Evolutionary conservation across 495 filamentous ascomycete species (phyloP).

Genomic region (Articulospora tetracladia): DNA sequence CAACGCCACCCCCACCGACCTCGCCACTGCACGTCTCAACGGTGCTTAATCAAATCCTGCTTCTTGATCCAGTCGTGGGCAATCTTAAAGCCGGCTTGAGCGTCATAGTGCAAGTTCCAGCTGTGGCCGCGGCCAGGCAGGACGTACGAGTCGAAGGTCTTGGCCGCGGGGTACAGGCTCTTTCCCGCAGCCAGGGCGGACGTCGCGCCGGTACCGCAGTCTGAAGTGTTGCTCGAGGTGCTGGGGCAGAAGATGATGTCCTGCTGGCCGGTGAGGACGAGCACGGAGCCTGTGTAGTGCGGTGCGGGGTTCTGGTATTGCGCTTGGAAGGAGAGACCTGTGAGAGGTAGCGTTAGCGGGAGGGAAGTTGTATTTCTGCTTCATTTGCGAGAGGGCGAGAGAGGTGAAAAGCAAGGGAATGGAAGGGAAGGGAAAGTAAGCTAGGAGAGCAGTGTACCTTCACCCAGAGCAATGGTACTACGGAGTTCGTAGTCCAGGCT

Average conservation of each 20-base stretch:
- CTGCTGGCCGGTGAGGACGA: constrained; percentile 9
- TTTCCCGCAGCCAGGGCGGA: background rate
- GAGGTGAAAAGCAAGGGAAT: too few species aligned
- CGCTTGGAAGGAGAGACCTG: too few species aligned
- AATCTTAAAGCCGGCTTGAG: constrained; percentile 35
- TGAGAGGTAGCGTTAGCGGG: too few species aligned
- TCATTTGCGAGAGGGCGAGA: too few species aligned
- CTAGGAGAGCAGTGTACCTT: constrained; percentile 34
- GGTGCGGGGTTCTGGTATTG: background rate
- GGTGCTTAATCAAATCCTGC: too few species aligned
- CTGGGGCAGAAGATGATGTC: constrained; percentile 28
- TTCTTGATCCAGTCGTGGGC: constrained; percentile 34
- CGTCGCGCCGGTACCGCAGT: background rate
- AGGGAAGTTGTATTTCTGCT: too few species aligned
- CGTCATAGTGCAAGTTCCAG: constrained; percentile 47
- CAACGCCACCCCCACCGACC: too few species aligned
- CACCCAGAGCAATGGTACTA: constrained; percentile 12
- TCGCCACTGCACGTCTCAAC: too few species aligned
- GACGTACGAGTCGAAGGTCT: constrained; percentile 31
- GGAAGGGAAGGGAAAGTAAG: constrained; percentile 5
- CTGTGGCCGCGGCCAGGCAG: constrained; percentile 48
- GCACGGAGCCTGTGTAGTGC: constrained; percentile 8
- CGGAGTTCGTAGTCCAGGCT: constrained; percentile 4
- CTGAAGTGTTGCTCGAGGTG: background rate
- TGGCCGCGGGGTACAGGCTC: constrained; percentile 10